These are phyloP conservation scores for Melocanna baccifera DNA, from an alignment of 176 grass and related monocot species.

Conservation along the genomic window DNA sequence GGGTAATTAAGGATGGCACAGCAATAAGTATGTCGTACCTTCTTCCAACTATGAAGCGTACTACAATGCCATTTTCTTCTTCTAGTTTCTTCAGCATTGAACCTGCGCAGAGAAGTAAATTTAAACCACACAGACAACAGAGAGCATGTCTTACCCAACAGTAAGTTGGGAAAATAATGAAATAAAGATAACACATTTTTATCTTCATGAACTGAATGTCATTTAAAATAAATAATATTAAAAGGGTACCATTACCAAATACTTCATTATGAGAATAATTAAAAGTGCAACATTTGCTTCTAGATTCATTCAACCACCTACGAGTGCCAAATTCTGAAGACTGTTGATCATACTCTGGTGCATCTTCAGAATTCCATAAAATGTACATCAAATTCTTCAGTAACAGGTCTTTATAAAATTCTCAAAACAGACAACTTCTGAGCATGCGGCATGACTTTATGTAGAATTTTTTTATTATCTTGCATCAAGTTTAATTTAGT, in stretches of 20 bases:
- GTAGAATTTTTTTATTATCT: background rate
- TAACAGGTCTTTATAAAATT: background rate
- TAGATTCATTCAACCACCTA: conserved; percentile 14
- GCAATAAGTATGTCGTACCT: conserved; percentile 46
- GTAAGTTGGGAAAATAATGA: background rate
- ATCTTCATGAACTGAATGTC: background rate
- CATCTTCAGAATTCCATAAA: background rate
- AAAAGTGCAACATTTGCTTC: background rate
- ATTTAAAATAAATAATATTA: background rate
- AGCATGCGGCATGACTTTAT: background rate
- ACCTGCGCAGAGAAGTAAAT: conserved; percentile 50
- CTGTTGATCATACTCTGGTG: background rate
- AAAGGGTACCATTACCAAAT: background rate
- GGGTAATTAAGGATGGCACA: background rate
- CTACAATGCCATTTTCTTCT: conserved; percentile 86
- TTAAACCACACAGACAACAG: conserved; percentile 24
- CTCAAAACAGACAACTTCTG: conserved; percentile 8
- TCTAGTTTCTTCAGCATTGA: conserved; percentile 86
- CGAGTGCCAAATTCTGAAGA: background rate
- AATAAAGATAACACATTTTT: conserved; percentile 3
- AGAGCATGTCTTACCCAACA: background rate
- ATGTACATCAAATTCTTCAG: background rate
- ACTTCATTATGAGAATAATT: conserved; percentile 1
- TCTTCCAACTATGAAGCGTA: conserved; percentile 94
- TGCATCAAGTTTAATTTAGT: conserved; percentile 4